Evolutionary conservation across 225 moss, liverwort and hornwort species (phyloP), one percentile per base, ranked within the genome.

Genomic region (Rhytidiadelphus loreus): DNA sequence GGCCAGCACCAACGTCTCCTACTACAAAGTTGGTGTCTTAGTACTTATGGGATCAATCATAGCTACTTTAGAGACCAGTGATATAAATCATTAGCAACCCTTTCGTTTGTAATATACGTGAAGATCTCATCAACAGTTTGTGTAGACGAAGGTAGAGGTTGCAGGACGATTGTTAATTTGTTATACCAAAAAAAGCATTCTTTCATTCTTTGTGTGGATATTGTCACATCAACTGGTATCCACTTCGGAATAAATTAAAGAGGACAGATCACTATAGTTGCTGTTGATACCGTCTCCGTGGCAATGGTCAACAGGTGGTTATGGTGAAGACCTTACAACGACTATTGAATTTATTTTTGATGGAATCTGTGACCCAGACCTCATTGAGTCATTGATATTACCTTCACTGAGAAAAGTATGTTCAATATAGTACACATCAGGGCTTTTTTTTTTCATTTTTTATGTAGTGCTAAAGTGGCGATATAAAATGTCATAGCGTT

Each of bases 1-100:
- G 95, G 82, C 95, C 94, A 16, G 77, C 95, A 46, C 68, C 96
- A 58, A 39, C 90, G 35, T n/a, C 91, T 81, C 15, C 86, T 56
- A 26, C 73, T 58, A 81, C 78, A 30, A 90, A 90, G 77, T 43
- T 93, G 79, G 13, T 37, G 48, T 82, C 87, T 65, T 87, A 85
- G 78, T 44, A 77, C 24, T 39, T 59, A 30, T 80, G 52, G 77
- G 75, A 69, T 87, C 44, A 65, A 86, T 70, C 24, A 46, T 61
- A 88, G 46, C 66, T 83, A 32, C n/a, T 61, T 52, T 37, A 84
- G 43, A 86, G 78, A 52, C 43, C 85, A 56, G 56, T 72, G 58
- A 58, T 52, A 24, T 43, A 52, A 63, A 71, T 14, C 83, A 83
- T 33, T 61, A 62, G 84, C 80, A 89, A 41, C 18, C 82, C 65